Evolutionary conservation across 139 green algal genomes (phyloP), one percentile per base, ranked within the genome.

Genomic region (Pycnococcus provasolii): DNA sequence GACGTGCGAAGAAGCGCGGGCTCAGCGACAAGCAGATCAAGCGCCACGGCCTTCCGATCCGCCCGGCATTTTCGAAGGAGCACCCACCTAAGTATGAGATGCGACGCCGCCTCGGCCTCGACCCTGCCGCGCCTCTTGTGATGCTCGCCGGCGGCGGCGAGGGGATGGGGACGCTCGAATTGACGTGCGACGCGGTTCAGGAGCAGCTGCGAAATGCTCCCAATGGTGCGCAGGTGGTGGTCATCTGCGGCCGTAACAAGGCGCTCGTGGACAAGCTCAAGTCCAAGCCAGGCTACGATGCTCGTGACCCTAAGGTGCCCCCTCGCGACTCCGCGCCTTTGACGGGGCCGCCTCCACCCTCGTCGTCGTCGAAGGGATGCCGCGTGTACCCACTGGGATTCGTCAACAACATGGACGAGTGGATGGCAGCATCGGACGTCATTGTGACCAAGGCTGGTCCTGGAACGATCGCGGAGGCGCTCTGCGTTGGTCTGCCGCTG

Each of bases 391-490:
- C 81, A 13, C 74, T 81, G 69, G 90, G 91, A 37, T 96, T 97
- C 74, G 88, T 96, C 59, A 81, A 86, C 76, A 97, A 97, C 81
- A 94, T 97, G 75, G 69, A 85, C 15, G 86, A 95, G 78, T 91
- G 83, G 78, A 97, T 97, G 91, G 77, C 47, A 2, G 91, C 90
- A 0, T 83, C 66, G 40, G 89, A 97, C 73, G 72, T 73, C 53
- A 89, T 96, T 73, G 88, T 94, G 76, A 94, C 87, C 42, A 94
- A 94, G 82, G 86, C 86, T 8, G 87, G 92, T 0, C 92, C 92
- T 0, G 92, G 92, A 60, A 98, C 92, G 55, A 97, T 98, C 64
- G 92, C 88, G 7, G 92, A 98, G 79, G 84, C 91, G 45, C 83
- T 97, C 64, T 95, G 96, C 64, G 85, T 77, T 42, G 91, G 92